Base-by-base conservation (phyloP, 2,329 filamentous ascomycete genomes). In the Cadophora sp. region DNA sequence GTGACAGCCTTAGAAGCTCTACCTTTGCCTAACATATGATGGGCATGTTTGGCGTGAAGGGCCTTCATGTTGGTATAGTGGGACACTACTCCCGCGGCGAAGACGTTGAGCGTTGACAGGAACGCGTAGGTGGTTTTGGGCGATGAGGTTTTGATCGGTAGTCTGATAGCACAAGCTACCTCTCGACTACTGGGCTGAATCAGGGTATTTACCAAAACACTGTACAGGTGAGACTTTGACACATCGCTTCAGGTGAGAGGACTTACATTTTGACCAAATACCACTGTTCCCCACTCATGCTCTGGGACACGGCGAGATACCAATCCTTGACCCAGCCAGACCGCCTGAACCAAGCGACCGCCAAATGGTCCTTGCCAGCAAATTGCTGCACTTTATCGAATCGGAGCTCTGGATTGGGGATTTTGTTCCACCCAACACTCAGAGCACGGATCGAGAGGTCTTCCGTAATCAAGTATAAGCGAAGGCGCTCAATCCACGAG, bases 221-320 rank as follows among this genome's bases (percentile, higher is more conserved):
- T 74, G 63, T 59, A 58, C 43, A 30, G 43, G 50, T 69, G 58
- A 60, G 84, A 74, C 59, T 81, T 33, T 48, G 27, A 48, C 24
- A 18, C 16, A 18, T 47, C 8, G 41, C 43, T 11, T 20, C 18
- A n/a, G 50, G 45, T 30, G 33, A 7, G 20, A 11, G 39, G 27
- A 62, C 72, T 66, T 70, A 89, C 84, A 87, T 78, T 78, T 90
- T 85, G 63, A 93, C 82, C 67, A 94, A 81, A 88, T 90, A 94
- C 92, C 92, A 97, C 68, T 85, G 85, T 76, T 96, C 92, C 62
- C 92, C 92, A 74, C 85, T 84, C 75, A 91, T 83, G 76, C 90
- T 89, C 76, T 93, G 84, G 62, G 88, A 88, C 55, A 91, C 84
- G 71, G 89, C 89, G 47, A 96, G 80, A 69, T 89, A 87, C 92